phyloP scores from a whole-genome alignment of 179 eudicot genomes.

The Sideroxylon spinosum region DNA sequence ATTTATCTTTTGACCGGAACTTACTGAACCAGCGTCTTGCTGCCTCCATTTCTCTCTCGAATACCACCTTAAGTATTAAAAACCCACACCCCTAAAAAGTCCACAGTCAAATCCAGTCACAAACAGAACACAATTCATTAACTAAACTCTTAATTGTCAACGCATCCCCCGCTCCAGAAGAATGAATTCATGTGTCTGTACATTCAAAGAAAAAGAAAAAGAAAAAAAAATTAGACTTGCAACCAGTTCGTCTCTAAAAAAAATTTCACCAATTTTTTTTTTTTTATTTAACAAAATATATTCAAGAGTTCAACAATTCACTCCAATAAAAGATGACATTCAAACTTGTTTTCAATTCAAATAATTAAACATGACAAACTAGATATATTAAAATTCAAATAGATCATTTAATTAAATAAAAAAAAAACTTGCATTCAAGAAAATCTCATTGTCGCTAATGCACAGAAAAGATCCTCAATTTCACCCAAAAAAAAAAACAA shows the following conservation, averaged over 20 bases:
- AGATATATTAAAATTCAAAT: background rate
- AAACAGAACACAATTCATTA: slow-evolving; percentile 5
- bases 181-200: background rate
- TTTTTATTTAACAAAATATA: background rate
- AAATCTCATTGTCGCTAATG: slow-evolving; percentile 6
- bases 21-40: slow-evolving; percentile 58
- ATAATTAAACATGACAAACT: background rate
- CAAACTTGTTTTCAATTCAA: background rate
- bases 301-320: background rate
- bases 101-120: background rate
- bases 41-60: slow-evolving; percentile 48
- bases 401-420: background rate
- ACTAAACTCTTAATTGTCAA: background rate
- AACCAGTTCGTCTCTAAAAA: background rate
- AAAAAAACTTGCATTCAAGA: background rate
- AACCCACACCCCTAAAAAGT: background rate
- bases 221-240: background rate
- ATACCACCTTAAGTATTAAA: background rate
- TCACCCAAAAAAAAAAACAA: background rate
- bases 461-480: slow-evolving; percentile 2
- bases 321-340: background rate
- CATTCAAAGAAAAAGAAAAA: background rate
- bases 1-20: slow-evolving; percentile 56
- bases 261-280: background rate
- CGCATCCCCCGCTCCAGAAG: slow-evolving; percentile 7